phyloP scores from a whole-genome alignment of 2,329 filamentous ascomycete genomes.

The Epichloe coenophiala region DNA sequence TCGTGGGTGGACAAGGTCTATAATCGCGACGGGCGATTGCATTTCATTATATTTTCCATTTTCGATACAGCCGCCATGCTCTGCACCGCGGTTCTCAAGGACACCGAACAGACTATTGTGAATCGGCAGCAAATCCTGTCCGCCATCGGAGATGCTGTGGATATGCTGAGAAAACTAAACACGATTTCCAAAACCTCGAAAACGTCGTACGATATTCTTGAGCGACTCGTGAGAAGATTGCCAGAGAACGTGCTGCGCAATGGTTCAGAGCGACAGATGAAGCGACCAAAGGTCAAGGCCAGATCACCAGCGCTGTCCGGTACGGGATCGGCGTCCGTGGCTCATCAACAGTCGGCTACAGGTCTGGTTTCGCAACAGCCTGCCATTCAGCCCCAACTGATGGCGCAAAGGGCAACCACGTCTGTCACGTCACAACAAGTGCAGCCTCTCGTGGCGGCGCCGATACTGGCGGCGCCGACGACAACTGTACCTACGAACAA shows the following conservation, averaged over 20 bases:
- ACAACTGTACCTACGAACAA: neutral
- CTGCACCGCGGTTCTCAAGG: constrained; percentile 36
- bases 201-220: constrained; percentile 21
- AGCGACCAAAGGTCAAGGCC: constrained; percentile 2
- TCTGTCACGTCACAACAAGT: neutral
- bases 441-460: neutral
- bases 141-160: constrained; percentile 22
- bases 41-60: constrained; percentile 36
- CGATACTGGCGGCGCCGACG: neutral
- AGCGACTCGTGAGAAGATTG: constrained; percentile 16
- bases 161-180: constrained; percentile 18
- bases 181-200: constrained; percentile 20
- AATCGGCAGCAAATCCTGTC: constrained; percentile 25
- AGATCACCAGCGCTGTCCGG: neutral
- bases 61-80: constrained; percentile 37
- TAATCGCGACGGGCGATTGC: constrained; percentile 33
- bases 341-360: neutral
- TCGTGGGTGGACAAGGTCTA: constrained; percentile 29
- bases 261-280: constrained; percentile 1
- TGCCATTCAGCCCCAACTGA: neutral
- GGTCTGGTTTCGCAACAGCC: neutral
- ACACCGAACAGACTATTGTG: constrained; percentile 23
- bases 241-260: constrained; percentile 6
- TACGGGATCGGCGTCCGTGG: neutral
- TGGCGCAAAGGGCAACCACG: neutral